phyloP scores from a whole-genome alignment of 805 yeast species.

The Saitoella complicata region DNA sequence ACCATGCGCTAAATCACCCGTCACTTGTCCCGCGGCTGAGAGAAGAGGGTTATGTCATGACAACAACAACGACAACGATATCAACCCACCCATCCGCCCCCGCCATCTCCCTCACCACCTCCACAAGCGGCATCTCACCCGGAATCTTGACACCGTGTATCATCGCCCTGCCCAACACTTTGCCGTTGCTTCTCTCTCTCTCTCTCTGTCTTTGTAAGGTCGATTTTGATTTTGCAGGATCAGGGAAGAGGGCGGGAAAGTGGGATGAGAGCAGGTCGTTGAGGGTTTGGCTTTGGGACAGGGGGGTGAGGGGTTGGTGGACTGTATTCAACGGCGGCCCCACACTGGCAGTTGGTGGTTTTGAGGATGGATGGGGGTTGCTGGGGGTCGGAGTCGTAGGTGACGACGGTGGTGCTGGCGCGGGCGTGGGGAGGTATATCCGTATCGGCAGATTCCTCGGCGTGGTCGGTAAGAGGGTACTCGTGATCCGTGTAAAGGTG shows the following conservation, averaged over 20 bases:
- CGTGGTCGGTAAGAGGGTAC: constrained; percentile 12
- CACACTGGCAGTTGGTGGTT: too few species aligned
- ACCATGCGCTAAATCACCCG: neutral
- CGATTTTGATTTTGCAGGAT: too few species aligned
- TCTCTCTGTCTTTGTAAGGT: too few species aligned
- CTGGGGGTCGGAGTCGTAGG: too few species aligned
- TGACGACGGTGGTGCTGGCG: too few species aligned
- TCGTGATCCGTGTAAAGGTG: constrained; percentile 39
- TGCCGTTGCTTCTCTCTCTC: constrained; percentile 24
- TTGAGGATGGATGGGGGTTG: too few species aligned
- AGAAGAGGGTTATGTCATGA: constrained; percentile 1
- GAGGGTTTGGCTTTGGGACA: constrained; percentile 29
- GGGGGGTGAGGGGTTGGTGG: constrained; percentile 15
- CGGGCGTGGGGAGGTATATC: too few species aligned
- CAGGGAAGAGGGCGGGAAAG: constrained; percentile 35
- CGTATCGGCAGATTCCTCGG: constrained; percentile 18
- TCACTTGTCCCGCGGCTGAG: too few species aligned
- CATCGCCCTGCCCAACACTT: constrained; percentile 27
- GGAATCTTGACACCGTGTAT: constrained; percentile 43
- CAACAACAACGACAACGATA: constrained; percentile 27
- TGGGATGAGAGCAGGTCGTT: constrained; percentile 27
- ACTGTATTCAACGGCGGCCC: too few species aligned
- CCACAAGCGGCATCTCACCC: constrained; percentile 27
- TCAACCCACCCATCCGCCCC: constrained; percentile 57
- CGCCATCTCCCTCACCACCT: constrained; percentile 29